Evolutionary conservation across 225 moss, liverwort and hornwort species (phyloP), one percentile per base, ranked within the genome.

Genomic region (Pleurozium schreberi): DNA sequence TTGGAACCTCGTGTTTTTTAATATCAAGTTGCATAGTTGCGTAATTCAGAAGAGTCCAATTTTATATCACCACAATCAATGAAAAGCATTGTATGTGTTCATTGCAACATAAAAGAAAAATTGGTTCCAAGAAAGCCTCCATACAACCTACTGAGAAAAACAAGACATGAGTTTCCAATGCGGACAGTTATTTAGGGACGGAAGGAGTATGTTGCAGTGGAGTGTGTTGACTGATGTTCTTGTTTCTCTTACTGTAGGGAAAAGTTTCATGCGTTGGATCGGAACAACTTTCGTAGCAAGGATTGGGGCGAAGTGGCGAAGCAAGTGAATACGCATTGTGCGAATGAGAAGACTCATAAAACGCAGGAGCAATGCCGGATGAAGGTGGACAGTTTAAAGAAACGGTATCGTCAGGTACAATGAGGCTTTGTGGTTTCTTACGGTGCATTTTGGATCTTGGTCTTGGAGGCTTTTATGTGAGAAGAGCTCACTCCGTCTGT

Each of bases 311-410:
- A 95, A 88, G 94, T 95, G 43, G 91, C 95, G 11, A 95, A 95
- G 90, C 91, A 90, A 84, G 95, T 95, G 12, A 95, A 95, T 85
- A 75, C 92, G 25, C 88, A 87, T 60, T 93, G 93, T 69, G 92
- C 88, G 65, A 92, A 90, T 86, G 95, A 95, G 91, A 95, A 95
- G 91, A 93, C 93, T 36, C 92, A 89, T 62, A 95, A 95, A 80
- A 90, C 93, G 36, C 95, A 95, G 91, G 95, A 95, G 84, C 95
- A 95, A 93, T 95, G 95, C 69, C 95, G 95, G 75, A 95, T 95
- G 95, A 95, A 95, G 88, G 95, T 95, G 90, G 95, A 95, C 92
- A 95, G 95, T 84, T 91, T 95, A 53, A 95, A 95, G 91, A 95
- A 95, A 89, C 92, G 95, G 42, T 93, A 95, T 85, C 95, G 95